These are phyloP conservation scores for Laetiporus sulphureus DNA, from an alignment of 1,284 basidiomycete species.

Conservation along the genomic window DNA sequence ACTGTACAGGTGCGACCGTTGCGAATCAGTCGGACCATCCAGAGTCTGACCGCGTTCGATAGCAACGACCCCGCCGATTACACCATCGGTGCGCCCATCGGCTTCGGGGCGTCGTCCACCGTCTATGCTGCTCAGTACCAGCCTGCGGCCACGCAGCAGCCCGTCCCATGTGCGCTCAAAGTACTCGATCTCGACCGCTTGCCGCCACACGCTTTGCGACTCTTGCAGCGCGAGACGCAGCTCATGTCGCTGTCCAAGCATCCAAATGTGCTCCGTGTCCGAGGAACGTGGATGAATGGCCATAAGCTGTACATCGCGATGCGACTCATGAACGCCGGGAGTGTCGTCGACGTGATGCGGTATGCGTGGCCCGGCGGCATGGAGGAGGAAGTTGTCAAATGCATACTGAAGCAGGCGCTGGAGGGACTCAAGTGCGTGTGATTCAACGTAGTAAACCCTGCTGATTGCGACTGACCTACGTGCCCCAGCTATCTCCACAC, in stretches of 20 bases:
- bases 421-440: constrained; percentile 71
- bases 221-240: constrained; percentile 80
- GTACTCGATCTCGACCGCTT: constrained; percentile 82
- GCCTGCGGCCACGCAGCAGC: constrained; percentile 24
- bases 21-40: constrained; percentile 5
- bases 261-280: constrained; percentile 84
- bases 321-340: constrained; percentile 85
- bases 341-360: constrained; percentile 80
- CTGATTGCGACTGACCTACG: neutral
- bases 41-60: constrained; percentile 10
- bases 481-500: constrained; percentile 68
- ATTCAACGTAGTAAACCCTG: constrained; percentile 2
- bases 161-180: constrained; percentile 73
- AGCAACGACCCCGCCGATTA: constrained; percentile 72
- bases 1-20: constrained; percentile 58
- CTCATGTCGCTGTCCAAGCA: constrained; percentile 93
- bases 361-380: constrained; percentile 83
- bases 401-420: constrained; percentile 77
- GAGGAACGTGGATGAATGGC: constrained; percentile 83
- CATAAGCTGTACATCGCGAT: constrained; percentile 83
- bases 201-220: constrained; percentile 56
- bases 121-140: constrained; percentile 73
- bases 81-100: constrained; percentile 64
- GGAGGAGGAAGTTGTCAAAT: constrained; percentile 80
- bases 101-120: constrained; percentile 83